Evolutionary conservation across 371 early-diverging fungal species (phyloP).

Genomic region (Mucor mucedo): DNA sequence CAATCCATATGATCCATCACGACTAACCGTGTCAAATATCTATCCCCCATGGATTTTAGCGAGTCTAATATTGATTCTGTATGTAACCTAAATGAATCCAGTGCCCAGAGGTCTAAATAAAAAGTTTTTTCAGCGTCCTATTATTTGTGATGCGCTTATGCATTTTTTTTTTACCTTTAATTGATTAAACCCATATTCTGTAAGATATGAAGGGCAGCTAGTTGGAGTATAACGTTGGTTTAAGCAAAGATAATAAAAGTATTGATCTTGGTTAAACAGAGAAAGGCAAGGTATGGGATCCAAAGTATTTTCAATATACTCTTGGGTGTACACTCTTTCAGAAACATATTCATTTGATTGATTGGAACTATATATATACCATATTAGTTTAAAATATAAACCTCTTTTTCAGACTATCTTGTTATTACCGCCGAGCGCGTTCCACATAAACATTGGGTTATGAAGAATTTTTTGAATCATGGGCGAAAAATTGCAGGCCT

Average conservation of each 20-base stretch:
- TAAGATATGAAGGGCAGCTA: constrained; percentile 79
- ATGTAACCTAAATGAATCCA: constrained; percentile 76
- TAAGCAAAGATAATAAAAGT: constrained; percentile 83
- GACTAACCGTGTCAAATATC: constrained; percentile 77
- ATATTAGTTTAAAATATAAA: neutral
- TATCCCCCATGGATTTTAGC: constrained; percentile 55
- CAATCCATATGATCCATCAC: constrained; percentile 93
- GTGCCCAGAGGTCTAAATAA: constrained; percentile 39
- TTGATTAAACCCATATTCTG: constrained; percentile 66
- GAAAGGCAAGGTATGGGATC: constrained; percentile 76
- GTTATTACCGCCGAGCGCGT: constrained; percentile 71
- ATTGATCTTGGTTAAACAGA: constrained; percentile 72
- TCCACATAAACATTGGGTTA: constrained; percentile 87
- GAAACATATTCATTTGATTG: constrained; percentile 87
- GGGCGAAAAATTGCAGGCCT: constrained; percentile 66
- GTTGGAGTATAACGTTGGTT: constrained; percentile 69
- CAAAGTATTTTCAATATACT: constrained; percentile 82
- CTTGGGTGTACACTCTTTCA: constrained; percentile 77
- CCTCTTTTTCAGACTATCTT: too few species aligned
- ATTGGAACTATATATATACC: constrained; percentile 65
- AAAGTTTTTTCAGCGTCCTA: neutral
- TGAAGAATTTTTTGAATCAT: constrained; percentile 69
- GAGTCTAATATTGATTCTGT: constrained; percentile 79
- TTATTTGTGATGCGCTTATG: neutral
- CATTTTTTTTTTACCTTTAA: constrained; percentile 50